These are phyloP conservation scores for Boletus insuetus DNA, from an alignment of 768 basidiomycete genomes.

Conservation along the genomic window DNA sequence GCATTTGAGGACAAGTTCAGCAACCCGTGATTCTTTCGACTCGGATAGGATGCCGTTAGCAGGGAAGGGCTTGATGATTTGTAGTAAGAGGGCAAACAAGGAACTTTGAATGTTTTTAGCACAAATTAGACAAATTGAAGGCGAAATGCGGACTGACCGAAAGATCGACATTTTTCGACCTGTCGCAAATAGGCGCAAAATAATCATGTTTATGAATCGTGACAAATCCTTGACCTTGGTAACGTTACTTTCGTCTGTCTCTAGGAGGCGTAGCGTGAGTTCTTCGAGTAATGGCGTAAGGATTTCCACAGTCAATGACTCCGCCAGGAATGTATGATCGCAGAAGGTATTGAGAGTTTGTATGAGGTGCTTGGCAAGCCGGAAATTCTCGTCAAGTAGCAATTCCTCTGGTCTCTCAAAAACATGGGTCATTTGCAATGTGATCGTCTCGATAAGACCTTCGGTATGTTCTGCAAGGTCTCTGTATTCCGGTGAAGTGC, in stretches of 20 bases:
- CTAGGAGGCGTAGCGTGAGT: conserved; percentile 84
- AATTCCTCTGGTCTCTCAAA: conserved; percentile 82
- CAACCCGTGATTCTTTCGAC: conserved; percentile 82
- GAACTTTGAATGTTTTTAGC: conserved; percentile 29
- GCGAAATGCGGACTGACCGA: conserved; percentile 50
- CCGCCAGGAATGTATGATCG: conserved; percentile 83
- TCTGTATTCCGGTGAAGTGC: conserved; percentile 64
- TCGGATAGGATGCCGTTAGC: conserved; percentile 66
- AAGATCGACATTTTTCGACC: conserved; percentile 89
- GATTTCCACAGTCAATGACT: conserved; percentile 81
- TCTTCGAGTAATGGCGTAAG: conserved; percentile 88
- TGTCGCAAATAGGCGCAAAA: conserved; percentile 89
- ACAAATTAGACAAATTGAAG: neutral
- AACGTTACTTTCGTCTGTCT: conserved; percentile 85
- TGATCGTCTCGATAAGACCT: conserved; percentile 86
- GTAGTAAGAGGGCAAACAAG: conserved; percentile 77
- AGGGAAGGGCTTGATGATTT: conserved; percentile 83
- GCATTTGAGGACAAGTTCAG: conserved; percentile 92
- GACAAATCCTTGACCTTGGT: conserved; percentile 90
- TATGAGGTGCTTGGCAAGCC: conserved; percentile 95
- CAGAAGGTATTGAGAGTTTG: conserved; percentile 95
- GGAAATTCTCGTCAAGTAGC: conserved; percentile 75
- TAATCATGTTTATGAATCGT: conserved; percentile 98
- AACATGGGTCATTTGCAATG: conserved; percentile 86
- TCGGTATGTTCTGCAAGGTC: conserved; percentile 79